These are phyloP conservation scores for Nemania sp. DNA, from an alignment of 2,329 filamentous ascomycete species.

Conservation along the genomic window DNA sequence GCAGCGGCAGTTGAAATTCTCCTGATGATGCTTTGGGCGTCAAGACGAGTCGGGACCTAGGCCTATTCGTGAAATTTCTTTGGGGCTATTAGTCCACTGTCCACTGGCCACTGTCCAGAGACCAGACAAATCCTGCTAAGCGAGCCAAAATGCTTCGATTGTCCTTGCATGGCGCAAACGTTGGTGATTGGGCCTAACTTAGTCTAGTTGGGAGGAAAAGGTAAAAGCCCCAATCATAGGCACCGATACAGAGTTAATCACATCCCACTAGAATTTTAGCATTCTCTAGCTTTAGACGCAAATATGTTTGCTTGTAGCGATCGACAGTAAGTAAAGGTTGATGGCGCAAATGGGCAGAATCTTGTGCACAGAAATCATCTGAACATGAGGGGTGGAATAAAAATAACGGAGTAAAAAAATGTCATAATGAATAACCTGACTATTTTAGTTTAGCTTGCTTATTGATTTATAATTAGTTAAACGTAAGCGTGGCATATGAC, in stretches of 20 bases:
- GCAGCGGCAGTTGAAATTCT: neutral
- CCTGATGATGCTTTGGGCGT: conserved; percentile 6
- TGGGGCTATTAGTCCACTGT: conserved; percentile 5
- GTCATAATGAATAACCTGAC: too few species aligned
- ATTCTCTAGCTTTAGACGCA: too few species aligned
- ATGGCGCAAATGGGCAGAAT: too few species aligned
- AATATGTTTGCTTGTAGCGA: too few species aligned
- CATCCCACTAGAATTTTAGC: neutral
- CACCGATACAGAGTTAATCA: neutral
- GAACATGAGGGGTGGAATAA: too few species aligned
- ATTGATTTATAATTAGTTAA: too few species aligned
- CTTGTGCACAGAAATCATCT: too few species aligned
- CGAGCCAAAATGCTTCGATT: conserved; percentile 14
- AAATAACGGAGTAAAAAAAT: too few species aligned
- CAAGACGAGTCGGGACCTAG: conserved; percentile 1
- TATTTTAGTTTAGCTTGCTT: too few species aligned
- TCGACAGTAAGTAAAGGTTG: too few species aligned
- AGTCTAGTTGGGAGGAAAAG: too few species aligned
- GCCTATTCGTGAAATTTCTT: conserved; percentile 22
- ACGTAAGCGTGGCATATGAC: too few species aligned
- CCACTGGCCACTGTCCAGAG: conserved; percentile 7
- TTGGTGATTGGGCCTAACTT: conserved; percentile 20
- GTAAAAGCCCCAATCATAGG: conserved; percentile 36
- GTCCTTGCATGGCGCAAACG: conserved; percentile 8
- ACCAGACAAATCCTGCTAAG: conserved; percentile 8